Percentiles rank a stretch among this genome's conserved stretches.
These are phyloP conservation scores for Debaryomyces fabryi DNA, from an alignment of 1,139 yeast species.

Conservation along the genomic window DNA sequence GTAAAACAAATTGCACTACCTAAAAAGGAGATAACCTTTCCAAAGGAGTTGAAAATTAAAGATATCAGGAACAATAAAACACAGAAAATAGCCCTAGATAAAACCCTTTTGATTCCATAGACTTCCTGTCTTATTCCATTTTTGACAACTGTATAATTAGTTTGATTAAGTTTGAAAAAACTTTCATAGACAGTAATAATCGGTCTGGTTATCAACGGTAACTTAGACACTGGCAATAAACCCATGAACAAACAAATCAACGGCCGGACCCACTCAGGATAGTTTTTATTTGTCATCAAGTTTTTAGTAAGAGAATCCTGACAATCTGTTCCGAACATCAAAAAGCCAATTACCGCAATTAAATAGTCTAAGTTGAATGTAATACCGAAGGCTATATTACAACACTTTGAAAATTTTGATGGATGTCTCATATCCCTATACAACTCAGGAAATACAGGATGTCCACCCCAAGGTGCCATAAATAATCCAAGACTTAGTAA, in stretches of 20 bases:
- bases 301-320: constrained; percentile 45
- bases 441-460: constrained; percentile 81
- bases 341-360: constrained; percentile 39
- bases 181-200: constrained; percentile 45
- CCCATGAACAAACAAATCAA: constrained; percentile 41
- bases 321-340: constrained; percentile 44
- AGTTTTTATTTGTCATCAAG: constrained; percentile 35
- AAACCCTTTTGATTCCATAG: constrained; percentile 29
- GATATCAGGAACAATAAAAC: constrained; percentile 50
- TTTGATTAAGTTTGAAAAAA: constrained; percentile 17
- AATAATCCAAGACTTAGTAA: constrained; percentile 71
- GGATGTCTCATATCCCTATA: constrained; percentile 86
- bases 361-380: constrained; percentile 37
- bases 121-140: constrained; percentile 12
- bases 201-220: constrained; percentile 45
- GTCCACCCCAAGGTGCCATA: constrained; percentile 92
- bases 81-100: constrained; percentile 25
- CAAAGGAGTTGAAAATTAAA: constrained; percentile 72
- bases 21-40: constrained; percentile 77
- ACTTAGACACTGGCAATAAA: constrained; percentile 42
- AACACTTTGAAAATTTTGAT: constrained; percentile 29
- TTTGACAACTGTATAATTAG: constrained; percentile 9
- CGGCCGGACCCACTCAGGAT: constrained; percentile 36
- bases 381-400: constrained; percentile 36
- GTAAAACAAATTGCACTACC: constrained; percentile 83